Base-by-base conservation (phyloP, 2,329 filamentous ascomycete species). In the Trichoderma guizhouense region DNA sequence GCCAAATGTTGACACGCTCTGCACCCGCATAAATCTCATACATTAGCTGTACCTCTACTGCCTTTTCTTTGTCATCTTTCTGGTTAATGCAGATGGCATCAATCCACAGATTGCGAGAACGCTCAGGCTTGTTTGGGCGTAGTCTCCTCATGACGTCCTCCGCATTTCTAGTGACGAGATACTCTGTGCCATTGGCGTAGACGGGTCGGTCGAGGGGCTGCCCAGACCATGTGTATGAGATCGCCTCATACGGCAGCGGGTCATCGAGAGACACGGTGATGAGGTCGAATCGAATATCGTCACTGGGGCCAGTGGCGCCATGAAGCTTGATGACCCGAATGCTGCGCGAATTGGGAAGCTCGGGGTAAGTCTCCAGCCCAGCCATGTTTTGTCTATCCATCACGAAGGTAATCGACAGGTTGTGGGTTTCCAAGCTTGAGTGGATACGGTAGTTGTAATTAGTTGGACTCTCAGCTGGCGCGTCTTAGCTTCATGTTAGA, bases 71-170 rank as follows among this genome's bases (percentile, higher is more conserved):
- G 12, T 61, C 21, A 24, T 72, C 61, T 11, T 39, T 66, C 39
- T 72, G 70, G 28, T 70, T 63, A 28, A 72, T 73, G 70, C 70
- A 72, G 11, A 72, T 51, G n/a, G 72, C 66, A 47, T 72, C 72
- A 18, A 69, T 47, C 70, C 70, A 70, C 5, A 73, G 39, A 34
- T 65, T 2, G 7, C 26, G 51, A 7, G 28, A 30, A 5, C 7
- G 14, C 9, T 64, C 36, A 4, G 24, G 55, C 11, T 18, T 26
- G 24, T 11, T 12, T n/a, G 57, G 57, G 8, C 67, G 57, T 6
- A 62, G 39, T 7, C 67, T 62, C 30, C 39, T 61, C 57, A 69
- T 69, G 7, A 51, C 36, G 62, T 60, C 67, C 21, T 32, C 34
- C 1, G 57, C 57, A 53, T 69, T 69, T 36, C 34, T n/a, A 18